A percentile compares a stretch with the other conserved stretches of the same genome.
Conservation (phyloP, 2,329 filamentous ascomycete genomes). For the Monosporascus ibericus region DNA sequence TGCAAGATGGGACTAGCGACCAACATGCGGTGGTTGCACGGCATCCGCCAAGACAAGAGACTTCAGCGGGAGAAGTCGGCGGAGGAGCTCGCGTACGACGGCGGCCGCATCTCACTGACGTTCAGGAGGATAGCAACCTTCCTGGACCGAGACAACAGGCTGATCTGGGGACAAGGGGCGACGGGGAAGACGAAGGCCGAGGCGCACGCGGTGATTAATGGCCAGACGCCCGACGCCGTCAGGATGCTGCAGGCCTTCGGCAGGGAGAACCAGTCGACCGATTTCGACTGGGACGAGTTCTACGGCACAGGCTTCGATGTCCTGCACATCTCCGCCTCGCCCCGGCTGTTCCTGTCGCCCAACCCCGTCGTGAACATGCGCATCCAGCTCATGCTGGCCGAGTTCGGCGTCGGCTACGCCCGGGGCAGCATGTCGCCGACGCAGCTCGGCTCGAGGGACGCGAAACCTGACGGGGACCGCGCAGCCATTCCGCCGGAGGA, state of each 20-base stretch:
- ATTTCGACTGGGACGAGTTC: constrained; percentile 66
- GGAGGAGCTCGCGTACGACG: constrained; percentile 65
- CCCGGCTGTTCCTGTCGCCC: constrained; percentile 43
- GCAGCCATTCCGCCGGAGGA: constrained; percentile 10
- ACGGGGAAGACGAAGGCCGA: constrained; percentile 55
- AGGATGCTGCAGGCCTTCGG: constrained; percentile 75
- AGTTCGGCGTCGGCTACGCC: constrained; percentile 40
- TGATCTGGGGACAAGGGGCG: constrained; percentile 92
- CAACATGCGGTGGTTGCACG: constrained; percentile 84
- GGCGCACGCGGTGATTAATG: constrained; percentile 63
- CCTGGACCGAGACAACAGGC: constrained; percentile 53
- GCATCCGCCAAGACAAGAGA: constrained; percentile 85
- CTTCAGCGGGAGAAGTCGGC: constrained; percentile 57
- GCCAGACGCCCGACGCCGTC: constrained; percentile 58
- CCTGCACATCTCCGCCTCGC: constrained; percentile 53
- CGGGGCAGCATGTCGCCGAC: constrained; percentile 28
- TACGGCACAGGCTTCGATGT: constrained; percentile 87
- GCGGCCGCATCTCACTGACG: constrained; percentile 83
- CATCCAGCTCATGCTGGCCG: constrained; percentile 44
- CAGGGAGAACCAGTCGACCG: constrained; percentile 67
- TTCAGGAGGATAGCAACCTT: constrained; percentile 89
- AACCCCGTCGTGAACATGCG: constrained; percentile 44
- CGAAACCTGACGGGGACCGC: constrained; percentile 7
- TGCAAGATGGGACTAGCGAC: constrained; percentile 75
- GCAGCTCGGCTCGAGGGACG: constrained; percentile 21